Conservation (phyloP, 345 rosid species). For the Eucalyptus sp. region DNA sequence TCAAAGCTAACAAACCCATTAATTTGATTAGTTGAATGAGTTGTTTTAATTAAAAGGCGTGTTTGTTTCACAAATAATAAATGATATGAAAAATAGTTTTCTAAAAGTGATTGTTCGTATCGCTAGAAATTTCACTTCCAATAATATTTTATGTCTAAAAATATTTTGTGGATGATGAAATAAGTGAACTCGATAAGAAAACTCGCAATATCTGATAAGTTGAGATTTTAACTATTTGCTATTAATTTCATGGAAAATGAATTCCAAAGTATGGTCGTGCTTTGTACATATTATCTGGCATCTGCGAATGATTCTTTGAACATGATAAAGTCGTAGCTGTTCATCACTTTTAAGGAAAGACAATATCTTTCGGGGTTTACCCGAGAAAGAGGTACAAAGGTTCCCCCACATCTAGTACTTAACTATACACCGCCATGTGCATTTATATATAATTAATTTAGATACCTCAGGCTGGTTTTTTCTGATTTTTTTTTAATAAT, state of each 20-base stretch:
- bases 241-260: neutral
- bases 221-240: no score
- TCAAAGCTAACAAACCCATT: neutral
- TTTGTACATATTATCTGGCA: neutral
- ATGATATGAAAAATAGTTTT: neutral
- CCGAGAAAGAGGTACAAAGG: neutral
- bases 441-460: neutral
- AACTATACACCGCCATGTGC: neutral
- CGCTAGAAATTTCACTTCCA: accelerated
- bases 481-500: neutral
- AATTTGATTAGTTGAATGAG: neutral
- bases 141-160: neutral
- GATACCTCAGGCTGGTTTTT: neutral
- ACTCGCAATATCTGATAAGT: accelerated
- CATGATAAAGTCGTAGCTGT: neutral
- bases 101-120: neutral
- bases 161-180: accelerated
- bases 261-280: neutral
- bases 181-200: no score
- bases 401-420: neutral
- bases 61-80: neutral
- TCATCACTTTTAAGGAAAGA: neutral
- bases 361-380: neutral
- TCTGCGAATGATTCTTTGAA: neutral
- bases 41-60: accelerated